These are phyloP conservation scores for Wickerhamomyces sydowiorum DNA, from an alignment of 805 yeast genomes.

Conservation along the genomic window DNA sequence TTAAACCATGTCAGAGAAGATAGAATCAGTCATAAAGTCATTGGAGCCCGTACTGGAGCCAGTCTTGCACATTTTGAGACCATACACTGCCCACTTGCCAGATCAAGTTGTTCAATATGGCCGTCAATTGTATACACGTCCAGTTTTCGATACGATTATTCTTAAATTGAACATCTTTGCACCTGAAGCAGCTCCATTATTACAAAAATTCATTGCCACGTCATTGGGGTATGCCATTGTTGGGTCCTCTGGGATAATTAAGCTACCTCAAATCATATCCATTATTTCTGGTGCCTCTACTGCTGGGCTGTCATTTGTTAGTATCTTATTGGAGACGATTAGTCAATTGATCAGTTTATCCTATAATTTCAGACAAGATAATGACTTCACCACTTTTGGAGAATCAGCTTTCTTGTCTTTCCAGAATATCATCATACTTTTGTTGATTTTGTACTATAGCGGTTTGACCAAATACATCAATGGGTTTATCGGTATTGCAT, in stretches of 20 bases:
- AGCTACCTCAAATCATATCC: conserved; percentile 35
- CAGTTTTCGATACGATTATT: conserved; percentile 22
- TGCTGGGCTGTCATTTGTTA: conserved; percentile 28
- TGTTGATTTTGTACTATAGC: conserved; percentile 22
- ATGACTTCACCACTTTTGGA: conserved; percentile 34
- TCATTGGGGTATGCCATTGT: conserved; percentile 31
- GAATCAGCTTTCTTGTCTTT: conserved; percentile 30
- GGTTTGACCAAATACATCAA: conserved; percentile 11
- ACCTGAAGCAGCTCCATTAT: conserved; percentile 17
- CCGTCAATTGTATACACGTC: conserved; percentile 19
- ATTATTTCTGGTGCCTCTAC: conserved; percentile 27
- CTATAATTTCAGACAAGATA: conserved; percentile 29
- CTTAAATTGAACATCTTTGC: conserved; percentile 20
- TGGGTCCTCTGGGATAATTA: conserved; percentile 29
- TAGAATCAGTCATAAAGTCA: conserved; percentile 1
- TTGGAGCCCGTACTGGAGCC: conserved; percentile 15
- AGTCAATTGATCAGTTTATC: conserved; percentile 28
- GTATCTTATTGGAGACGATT: conserved; percentile 28
- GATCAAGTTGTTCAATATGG: conserved; percentile 17
- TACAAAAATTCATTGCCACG: conserved; percentile 26
- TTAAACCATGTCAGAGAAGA: conserved; percentile 1
- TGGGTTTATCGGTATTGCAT: conserved; percentile 15
- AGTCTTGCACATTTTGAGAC: conserved; percentile 13
- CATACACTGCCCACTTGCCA: conserved; percentile 15
- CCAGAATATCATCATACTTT: conserved; percentile 29